Conservation (phyloP, 1,284 basidiomycete genomes). For the Crepidotus sp. region DNA sequence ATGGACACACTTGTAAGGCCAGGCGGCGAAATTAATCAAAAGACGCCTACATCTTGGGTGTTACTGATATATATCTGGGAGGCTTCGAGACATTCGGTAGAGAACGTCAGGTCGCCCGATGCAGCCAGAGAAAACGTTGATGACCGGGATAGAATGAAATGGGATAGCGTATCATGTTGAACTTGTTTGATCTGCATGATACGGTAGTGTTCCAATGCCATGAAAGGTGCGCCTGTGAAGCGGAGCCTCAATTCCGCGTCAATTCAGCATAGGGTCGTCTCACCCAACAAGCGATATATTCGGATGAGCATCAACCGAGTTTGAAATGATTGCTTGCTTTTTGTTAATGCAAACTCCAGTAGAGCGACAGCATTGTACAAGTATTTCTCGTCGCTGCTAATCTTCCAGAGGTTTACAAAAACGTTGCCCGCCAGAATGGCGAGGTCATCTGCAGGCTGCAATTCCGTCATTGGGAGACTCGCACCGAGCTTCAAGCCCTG, state of each 20-base stretch:
- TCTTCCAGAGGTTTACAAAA: constrained; percentile 55
- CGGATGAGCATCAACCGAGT: constrained; percentile 67
- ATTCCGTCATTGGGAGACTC: constrained; percentile 62
- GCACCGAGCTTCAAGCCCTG: constrained; percentile 57
- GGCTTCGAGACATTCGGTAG: constrained; percentile 65
- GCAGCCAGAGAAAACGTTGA: constrained; percentile 71
- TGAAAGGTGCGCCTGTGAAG: constrained; percentile 51
- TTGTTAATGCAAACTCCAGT: constrained; percentile 64
- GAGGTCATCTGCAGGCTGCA: constrained; percentile 84
- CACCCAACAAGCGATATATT: constrained; percentile 72
- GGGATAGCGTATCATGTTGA: constrained; percentile 79
- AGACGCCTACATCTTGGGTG: constrained; percentile 53
- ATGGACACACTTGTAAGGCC: constrained; percentile 27
- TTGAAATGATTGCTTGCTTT: constrained; percentile 71
- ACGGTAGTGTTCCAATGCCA: constrained; percentile 70
- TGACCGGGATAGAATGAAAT: constrained; percentile 68
- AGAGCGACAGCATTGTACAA: constrained; percentile 56
- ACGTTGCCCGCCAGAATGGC: constrained; percentile 66
- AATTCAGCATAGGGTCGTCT: constrained; percentile 15
- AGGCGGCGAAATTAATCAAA: constrained; percentile 7
- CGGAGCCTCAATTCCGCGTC: constrained; percentile 3
- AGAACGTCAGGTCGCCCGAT: constrained; percentile 60
- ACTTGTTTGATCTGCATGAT: constrained; percentile 71
- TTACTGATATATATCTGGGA: constrained; percentile 73
- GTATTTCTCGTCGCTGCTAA: constrained; percentile 44